phyloP scores from a whole-genome alignment of 192 early-diverging fungal species.

The Backusella parvicylindrica region DNA sequence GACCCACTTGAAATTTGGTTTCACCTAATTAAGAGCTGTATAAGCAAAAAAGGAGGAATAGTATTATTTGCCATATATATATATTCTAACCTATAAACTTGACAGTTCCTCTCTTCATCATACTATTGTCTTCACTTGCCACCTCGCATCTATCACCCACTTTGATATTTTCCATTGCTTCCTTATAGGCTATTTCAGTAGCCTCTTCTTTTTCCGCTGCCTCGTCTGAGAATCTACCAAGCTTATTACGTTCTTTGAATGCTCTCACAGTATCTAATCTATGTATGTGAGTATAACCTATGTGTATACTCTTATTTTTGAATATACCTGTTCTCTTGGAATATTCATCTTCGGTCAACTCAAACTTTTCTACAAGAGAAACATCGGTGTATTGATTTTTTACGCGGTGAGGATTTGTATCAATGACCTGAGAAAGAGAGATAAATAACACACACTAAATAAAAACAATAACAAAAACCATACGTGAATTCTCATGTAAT shows the following conservation, averaged over 20 bases:
- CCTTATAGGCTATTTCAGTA: constrained; percentile 23
- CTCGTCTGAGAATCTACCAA: constrained; percentile 80
- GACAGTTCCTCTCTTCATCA: constrained; percentile 60
- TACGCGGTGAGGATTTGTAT: constrained; percentile 62
- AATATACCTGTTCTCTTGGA: constrained; percentile 64
- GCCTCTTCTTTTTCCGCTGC: constrained; percentile 37
- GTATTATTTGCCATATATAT: not conserved
- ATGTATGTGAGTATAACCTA: not conserved
- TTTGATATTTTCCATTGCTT: constrained; percentile 61
- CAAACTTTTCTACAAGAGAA: constrained; percentile 91
- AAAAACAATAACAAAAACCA: constrained; percentile 2
- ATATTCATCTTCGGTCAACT: constrained; percentile 88
- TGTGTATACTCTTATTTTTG: not conserved
- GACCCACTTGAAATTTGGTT: constrained; percentile 77
- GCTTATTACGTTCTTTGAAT: constrained; percentile 85
- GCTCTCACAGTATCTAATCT: constrained; percentile 76
- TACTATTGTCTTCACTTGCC: constrained; percentile 44
- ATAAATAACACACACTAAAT: not conserved
- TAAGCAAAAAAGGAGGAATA: too few relatives aligned
- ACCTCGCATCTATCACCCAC: constrained; percentile 87
- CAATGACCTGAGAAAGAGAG: constrained; percentile 52
- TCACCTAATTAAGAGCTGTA: too few relatives aligned
- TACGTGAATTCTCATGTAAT: constrained; percentile 80
- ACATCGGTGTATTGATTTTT: constrained; percentile 82
- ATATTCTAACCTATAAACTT: constrained; percentile 58